Evolutionary conservation across 352 stramenopile genomes (phyloP).

Genomic region (Globisporangium radiosum): DNA sequence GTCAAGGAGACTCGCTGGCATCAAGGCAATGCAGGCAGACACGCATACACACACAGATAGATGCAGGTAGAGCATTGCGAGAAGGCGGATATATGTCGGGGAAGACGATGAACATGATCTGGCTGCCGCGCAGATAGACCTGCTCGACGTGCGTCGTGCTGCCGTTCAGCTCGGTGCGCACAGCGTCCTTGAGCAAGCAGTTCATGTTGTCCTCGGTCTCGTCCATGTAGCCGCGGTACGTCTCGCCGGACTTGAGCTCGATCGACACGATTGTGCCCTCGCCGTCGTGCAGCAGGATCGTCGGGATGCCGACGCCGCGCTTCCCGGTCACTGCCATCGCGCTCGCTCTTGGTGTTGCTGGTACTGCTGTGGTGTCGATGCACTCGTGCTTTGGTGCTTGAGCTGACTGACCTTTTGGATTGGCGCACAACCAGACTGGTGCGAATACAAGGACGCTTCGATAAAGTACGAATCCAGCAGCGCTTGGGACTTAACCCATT

Average conservation of each 20-base stretch:
- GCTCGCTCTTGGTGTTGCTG: neutral
- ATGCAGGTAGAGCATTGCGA: slow-evolving; percentile 2
- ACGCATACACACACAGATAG: neutral
- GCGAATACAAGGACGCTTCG: too few relatives aligned
- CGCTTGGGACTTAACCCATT: too few relatives aligned
- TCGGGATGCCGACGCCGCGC: slow-evolving; percentile 79
- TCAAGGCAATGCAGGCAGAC: slow-evolving; percentile 13
- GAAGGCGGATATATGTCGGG: slow-evolving; percentile 84
- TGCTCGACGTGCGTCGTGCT: slow-evolving; percentile 78
- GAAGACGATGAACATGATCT: slow-evolving; percentile 87
- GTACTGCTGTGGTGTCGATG: neutral
- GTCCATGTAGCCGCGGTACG: slow-evolving; percentile 78
- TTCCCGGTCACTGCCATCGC: slow-evolving; percentile 80
- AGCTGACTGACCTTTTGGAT: slow-evolving; percentile 1
- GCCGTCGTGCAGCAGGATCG: slow-evolving; percentile 80
- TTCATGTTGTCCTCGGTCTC: slow-evolving; percentile 91
- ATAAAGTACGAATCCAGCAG: too few relatives aligned
- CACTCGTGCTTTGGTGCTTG: neutral
- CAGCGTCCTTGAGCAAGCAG: slow-evolving; percentile 84
- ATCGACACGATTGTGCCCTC: slow-evolving; percentile 86
- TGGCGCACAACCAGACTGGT: neutral
- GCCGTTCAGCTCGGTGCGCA: slow-evolving; percentile 75
- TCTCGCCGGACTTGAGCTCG: slow-evolving; percentile 83
- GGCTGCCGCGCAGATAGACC: slow-evolving; percentile 76
- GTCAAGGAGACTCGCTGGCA: slow-evolving; percentile 24